Conservation (phyloP, 306 rosid species). For the Pyrus pyrifolia region DNA sequence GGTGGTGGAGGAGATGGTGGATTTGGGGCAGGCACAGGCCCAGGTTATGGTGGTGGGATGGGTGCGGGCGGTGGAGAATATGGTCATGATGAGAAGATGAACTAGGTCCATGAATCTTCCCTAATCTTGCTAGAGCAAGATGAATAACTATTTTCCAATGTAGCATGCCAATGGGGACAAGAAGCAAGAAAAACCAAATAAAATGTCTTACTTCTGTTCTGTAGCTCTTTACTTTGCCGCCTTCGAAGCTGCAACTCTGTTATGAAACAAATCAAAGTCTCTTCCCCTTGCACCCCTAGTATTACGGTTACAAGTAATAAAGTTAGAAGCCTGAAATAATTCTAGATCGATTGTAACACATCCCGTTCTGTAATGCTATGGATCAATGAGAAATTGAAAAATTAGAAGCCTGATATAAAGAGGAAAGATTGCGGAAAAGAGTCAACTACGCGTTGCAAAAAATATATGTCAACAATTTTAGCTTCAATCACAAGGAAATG, state of each 20-base stretch:
- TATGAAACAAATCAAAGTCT: neutral
- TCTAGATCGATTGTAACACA: neutral
- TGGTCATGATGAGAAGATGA: neutral
- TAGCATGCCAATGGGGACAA: neutral
- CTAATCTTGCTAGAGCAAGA: neutral
- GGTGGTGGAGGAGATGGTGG: slow-evolving; percentile 15
- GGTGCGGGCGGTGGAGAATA: slow-evolving; percentile 9
- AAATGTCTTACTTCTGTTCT: neutral
- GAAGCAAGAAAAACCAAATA: neutral
- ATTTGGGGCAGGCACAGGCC: neutral
- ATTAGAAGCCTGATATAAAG: neutral
- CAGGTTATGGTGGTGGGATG: neutral
- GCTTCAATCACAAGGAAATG: slow-evolving; percentile 9
- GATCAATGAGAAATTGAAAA: neutral
- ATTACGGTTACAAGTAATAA: neutral
- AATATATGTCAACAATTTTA: neutral
- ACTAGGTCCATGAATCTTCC: neutral
- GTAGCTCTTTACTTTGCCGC: neutral
- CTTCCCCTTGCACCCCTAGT: neutral
- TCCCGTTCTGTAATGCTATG: neutral
- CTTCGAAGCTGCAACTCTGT: neutral
- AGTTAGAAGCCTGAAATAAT: neutral
- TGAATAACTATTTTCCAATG: neutral
- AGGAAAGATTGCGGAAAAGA: neutral
- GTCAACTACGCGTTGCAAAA: neutral